A percentile compares a stretch with the other conserved stretches of the same genome.
Evolutionary conservation across 148 eudicot genomes (phyloP).

Genomic region (Diospyros lotus): DNA sequence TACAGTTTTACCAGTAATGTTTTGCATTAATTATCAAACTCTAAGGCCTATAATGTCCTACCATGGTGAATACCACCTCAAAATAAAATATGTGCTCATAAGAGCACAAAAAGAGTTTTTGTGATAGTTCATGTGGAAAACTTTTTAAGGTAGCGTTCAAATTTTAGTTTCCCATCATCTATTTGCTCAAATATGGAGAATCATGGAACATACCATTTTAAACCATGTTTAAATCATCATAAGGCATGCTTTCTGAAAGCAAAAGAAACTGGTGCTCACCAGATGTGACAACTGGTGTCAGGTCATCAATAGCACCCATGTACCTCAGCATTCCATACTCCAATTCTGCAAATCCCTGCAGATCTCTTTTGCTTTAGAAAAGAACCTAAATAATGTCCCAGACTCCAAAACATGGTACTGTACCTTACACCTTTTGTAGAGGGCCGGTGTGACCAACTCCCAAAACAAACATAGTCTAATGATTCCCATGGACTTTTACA

Average conservation of each 20-base stretch:
- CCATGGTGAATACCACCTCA: background rate
- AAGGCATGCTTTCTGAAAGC: background rate
- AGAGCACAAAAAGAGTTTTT: background rate
- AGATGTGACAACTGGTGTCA: conserved; percentile 81
- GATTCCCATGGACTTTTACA: too few species aligned
- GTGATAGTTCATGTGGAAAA: background rate
- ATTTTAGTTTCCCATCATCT: background rate
- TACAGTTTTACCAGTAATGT: background rate
- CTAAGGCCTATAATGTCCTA: background rate
- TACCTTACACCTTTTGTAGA: too few species aligned
- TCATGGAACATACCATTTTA: background rate
- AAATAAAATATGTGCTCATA: background rate
- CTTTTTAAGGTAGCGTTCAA: background rate
- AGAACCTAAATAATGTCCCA: background rate
- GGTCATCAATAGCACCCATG: conserved; percentile 92
- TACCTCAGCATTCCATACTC: conserved; percentile 96
- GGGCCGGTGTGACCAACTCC: too few species aligned
- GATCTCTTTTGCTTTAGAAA: background rate
- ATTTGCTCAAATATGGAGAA: conserved; percentile 1
- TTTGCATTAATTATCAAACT: background rate
- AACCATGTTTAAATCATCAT: background rate
- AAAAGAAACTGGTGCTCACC: conserved; percentile 29
- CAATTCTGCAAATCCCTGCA: conserved; percentile 94
- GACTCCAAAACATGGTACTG: background rate
- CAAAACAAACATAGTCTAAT: too few species aligned